Base-by-base conservation (phyloP, 208 protist genomes). In the Trypanosoma cruzi region DNA sequence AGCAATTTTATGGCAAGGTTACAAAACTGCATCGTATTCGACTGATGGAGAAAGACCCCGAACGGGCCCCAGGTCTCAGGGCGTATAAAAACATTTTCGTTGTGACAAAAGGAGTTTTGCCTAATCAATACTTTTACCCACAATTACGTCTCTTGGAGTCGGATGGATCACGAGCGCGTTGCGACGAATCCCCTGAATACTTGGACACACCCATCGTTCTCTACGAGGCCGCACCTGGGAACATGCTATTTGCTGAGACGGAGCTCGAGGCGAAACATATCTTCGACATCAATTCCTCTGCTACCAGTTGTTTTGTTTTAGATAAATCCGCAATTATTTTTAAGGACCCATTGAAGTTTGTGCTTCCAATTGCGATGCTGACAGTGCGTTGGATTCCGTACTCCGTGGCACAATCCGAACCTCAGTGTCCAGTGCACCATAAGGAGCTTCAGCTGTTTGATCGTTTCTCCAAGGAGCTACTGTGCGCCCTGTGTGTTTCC, bases 1-100 rank as follows among this genome's bases (percentile, higher is more conserved):
- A 96, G 65, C 90, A 96, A 79, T 93, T 94, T 73, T 93, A 87
- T 36, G 90, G 90, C 13, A 93, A 88, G 64, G 82, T 96, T 34
- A 80, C 80, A 53, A 90, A 88, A 66, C 75, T 96, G 55, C 78
- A 82, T 49, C 59, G 70, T 31, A 93, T 96, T 67, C 73, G 80
- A 4, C 66, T 82, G 14, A 66, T 96, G 22, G 71, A 84, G 28
- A 64, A 69, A 18, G 79, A 88, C 61, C 75, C 75, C 2, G 42
- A 61, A 20, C 36, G 60, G 1, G 80, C 75, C 24, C 74, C 76
- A 3, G 85, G 82, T n/a, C 71, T 90, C 32, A 80, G 75, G 31
- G 69, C 59, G 34, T 71, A 85, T 62, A 92, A 81, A 72, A 86
- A 81, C 40, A 93, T 93, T 62, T 91, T 80, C 68, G 86, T 96